Evolutionary conservation across 2,329 filamentous ascomycete species (phyloP).

Genomic region (Aspergillus niger): DNA sequence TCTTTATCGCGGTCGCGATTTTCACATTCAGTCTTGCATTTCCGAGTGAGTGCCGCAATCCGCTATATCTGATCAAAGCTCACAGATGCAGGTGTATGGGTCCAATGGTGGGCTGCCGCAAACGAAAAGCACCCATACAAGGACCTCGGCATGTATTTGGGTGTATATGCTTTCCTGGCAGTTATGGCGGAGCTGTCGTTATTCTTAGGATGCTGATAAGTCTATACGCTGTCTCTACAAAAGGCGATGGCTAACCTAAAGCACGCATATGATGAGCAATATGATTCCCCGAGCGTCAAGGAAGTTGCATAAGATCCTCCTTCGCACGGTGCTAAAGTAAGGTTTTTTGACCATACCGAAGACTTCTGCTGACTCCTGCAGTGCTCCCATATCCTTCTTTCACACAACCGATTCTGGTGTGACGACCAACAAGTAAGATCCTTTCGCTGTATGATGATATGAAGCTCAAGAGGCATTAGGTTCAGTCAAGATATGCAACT

Average conservation of each 20-base stretch:
- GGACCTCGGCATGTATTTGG: neutral
- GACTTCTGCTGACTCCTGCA: neutral
- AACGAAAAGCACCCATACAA: neutral
- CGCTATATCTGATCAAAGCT: neutral
- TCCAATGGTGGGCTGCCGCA: neutral
- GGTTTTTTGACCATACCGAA: neutral
- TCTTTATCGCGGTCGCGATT: neutral
- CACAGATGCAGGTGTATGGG: neutral
- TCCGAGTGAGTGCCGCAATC: neutral
- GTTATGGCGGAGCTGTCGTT: neutral
- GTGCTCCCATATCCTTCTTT: slow-evolving; percentile 22
- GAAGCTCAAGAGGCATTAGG: slow-evolving; percentile 15
- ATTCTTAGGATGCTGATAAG: slow-evolving; percentile 1
- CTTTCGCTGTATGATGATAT: neutral
- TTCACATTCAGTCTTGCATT: slow-evolving; percentile 7
- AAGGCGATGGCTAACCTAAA: neutral
- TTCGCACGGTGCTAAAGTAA: neutral
- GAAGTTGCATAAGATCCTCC: neutral
- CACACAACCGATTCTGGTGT: slow-evolving; percentile 2
- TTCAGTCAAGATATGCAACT: slow-evolving; percentile 17
- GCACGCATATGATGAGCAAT: slow-evolving; percentile 3
- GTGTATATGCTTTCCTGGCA: neutral
- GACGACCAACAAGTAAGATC: neutral
- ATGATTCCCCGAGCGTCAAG: neutral
- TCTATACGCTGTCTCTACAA: neutral